A percentile compares a stretch with the other conserved stretches of the same genome.
Evolutionary conservation across 805 yeast species (phyloP).

Genomic region (Teunomyces funiuensis): DNA sequence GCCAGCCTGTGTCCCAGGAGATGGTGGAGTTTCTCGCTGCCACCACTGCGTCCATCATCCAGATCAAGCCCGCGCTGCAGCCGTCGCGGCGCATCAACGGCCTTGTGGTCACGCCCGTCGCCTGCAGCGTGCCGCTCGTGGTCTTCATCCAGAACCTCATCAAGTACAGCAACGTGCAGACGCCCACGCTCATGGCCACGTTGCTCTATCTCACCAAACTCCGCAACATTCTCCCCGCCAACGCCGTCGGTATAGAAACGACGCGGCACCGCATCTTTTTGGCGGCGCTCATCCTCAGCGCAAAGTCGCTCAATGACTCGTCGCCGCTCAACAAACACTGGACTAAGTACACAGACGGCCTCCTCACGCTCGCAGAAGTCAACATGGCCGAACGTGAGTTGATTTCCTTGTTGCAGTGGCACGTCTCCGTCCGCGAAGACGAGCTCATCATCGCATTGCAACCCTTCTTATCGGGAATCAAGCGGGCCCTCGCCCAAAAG

Average conservation of each 20-base stretch:
- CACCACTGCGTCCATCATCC: conserved; percentile 58
- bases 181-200: conserved; percentile 93
- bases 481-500: conserved; percentile 42
- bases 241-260: conserved; percentile 88
- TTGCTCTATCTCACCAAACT: conserved; percentile 79
- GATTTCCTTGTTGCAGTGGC: conserved; percentile 82
- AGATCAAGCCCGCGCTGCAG: conserved; percentile 30
- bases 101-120: conserved; percentile 1
- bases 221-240: conserved; percentile 75
- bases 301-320: conserved; percentile 89
- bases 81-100: conserved; percentile 20
- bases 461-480: conserved; percentile 76
- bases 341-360: conserved; percentile 89
- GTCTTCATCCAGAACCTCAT: conserved; percentile 73
- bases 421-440: conserved; percentile 63
- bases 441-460: conserved; percentile 71
- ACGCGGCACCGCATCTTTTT: conserved; percentile 91
- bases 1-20: conserved; percentile 55
- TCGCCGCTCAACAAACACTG: conserved; percentile 96
- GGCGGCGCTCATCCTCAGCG: conserved; percentile 87
- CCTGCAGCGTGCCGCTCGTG: conserved; percentile 30
- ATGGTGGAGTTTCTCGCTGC: conserved; percentile 60
- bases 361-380: conserved; percentile 73
- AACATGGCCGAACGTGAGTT: conserved; percentile 91
- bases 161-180: conserved; percentile 84